A percentile compares a stretch with the other conserved stretches of the same genome.
Conservation (phyloP, 2,329 filamentous ascomycete species). For the Aspergillus proliferans region DNA sequence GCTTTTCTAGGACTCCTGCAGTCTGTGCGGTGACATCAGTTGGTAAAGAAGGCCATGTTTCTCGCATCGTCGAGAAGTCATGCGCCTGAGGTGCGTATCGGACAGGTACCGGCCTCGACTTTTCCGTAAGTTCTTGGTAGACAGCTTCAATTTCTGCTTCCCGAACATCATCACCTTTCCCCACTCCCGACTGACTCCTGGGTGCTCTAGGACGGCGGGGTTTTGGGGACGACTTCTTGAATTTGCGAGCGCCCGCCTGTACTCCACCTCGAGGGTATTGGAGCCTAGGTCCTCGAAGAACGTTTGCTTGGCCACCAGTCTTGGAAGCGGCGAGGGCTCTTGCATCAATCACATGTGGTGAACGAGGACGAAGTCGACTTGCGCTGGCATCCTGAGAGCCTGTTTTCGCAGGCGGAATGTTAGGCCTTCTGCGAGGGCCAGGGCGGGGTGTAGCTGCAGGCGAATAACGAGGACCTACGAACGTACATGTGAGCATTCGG, state of each 20-base stretch:
- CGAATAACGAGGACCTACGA: slow-evolving; percentile 1
- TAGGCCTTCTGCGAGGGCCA: background rate
- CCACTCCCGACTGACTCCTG: slow-evolving; percentile 13
- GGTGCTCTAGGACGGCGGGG: slow-evolving; percentile 5
- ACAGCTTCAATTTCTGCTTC: slow-evolving; percentile 23
- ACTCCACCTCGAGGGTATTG: slow-evolving; percentile 16
- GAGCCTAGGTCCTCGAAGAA: slow-evolving; percentile 25
- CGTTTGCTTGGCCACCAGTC: slow-evolving; percentile 19
- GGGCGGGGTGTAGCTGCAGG: background rate
- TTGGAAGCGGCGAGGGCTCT: slow-evolving; percentile 30
- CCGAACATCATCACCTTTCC: slow-evolving; percentile 17
- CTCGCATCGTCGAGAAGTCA: slow-evolving; percentile 24
- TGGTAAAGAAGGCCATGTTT: slow-evolving; percentile 37
- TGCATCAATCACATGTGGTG: slow-evolving; percentile 27
- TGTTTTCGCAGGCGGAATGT: slow-evolving; percentile 11
- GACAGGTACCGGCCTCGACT: slow-evolving; percentile 24
- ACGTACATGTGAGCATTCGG: background rate
- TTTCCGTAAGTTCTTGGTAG: slow-evolving; percentile 23
- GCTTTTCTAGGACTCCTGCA: slow-evolving; percentile 28
- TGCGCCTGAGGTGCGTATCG: slow-evolving; percentile 31
- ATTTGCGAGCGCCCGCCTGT: slow-evolving; percentile 15
- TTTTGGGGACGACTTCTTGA: slow-evolving; percentile 9
- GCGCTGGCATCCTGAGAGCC: slow-evolving; percentile 12
- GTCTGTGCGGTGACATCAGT: slow-evolving; percentile 21
- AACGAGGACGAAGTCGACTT: slow-evolving; percentile 16